Evolutionary conservation across 2,329 filamentous ascomycete genomes (phyloP), one percentile per base, ranked within the genome.

Genomic region (Aspergillus oerlinghausenensis): DNA sequence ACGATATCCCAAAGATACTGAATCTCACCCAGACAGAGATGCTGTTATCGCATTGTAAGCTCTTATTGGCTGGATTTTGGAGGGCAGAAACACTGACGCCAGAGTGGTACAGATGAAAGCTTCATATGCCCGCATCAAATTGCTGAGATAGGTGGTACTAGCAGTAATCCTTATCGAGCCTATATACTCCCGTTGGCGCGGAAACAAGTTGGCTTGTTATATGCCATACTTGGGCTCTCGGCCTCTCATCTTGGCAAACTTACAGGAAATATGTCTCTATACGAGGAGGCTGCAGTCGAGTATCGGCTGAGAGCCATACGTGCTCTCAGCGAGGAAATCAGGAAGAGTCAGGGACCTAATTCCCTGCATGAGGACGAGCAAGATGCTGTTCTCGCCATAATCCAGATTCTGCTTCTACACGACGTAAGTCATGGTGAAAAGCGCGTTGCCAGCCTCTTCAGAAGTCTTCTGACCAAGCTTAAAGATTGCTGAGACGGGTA

Each of bases 401-500:
- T 70, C 3, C 67, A 70, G 48, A 62, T 70, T 23, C 54, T 70
- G n/a, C 57, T 70, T 17, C 59, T 70, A 3, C 68, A 70, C 47
- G 68, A 70, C 60, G 68, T 70, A 58, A 53, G 68, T 60, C 42
- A 35, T 17, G 4, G 14, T 38, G 14, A 38, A 17, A 38, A 3
- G 2, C 14, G 14, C 32, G 14, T 17, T 38, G 32, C 17, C 5
- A n/a, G 32, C 32, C 6, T 2, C 32, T 35, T 35, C 11, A 11
- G 29, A 32, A 35, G 11, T 14, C 32, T 17, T 2, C 53, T 60
- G 21, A 60, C 43, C 14, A 25, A 38, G 14, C 4, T 25, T 23
- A 47, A 6, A 71, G 69, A 70, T 71, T 21, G 63, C 58, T n/a
- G 69, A 71, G 57, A 62, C 69, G 1, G 68, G 69, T 9, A 62